Conservation (phyloP, 345 rosid species). For the Arabidopsis thaliana region DNA sequence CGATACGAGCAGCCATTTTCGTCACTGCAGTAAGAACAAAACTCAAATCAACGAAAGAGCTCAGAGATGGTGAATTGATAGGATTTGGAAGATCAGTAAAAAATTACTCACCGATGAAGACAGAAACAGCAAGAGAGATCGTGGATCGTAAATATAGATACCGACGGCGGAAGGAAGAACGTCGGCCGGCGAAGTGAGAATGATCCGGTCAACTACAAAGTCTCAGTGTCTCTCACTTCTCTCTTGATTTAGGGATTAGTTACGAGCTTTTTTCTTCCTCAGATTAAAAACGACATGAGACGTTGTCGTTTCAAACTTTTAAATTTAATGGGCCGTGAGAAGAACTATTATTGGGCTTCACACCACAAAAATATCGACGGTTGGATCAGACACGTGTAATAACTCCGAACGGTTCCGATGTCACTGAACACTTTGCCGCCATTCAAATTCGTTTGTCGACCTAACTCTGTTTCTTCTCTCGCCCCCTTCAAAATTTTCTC, state of each 20-base stretch:
- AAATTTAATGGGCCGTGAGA: constrained; percentile 5
- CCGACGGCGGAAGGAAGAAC: constrained; percentile 13
- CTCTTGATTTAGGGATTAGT: constrained; percentile 35
- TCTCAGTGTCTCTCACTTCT: constrained; percentile 39
- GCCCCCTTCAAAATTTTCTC: background rate
- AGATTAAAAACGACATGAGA: background rate
- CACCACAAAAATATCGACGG: background rate
- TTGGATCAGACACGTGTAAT: background rate
- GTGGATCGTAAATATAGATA: background rate
- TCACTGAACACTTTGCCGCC: constrained; percentile 27
- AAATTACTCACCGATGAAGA: background rate
- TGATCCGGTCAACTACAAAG: constrained; percentile 49
- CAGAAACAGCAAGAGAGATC: constrained; percentile 1
- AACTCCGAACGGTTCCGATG: background rate
- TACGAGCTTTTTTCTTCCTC: constrained; percentile 3
- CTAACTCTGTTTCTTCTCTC: constrained; percentile 5
- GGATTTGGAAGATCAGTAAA: constrained; percentile 21
- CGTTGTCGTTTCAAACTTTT: background rate
- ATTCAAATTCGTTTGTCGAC: constrained; percentile 7
- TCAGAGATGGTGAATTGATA: constrained; percentile 19
- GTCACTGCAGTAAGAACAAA: constrained; percentile 35
- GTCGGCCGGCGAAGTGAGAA: constrained; percentile 36
- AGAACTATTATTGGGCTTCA: constrained; percentile 9
- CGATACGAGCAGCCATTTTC: constrained; percentile 54
- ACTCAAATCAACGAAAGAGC: constrained; percentile 24